Base-by-base conservation (phyloP, 768 basidiomycete genomes). In the Russula sp. region DNA sequence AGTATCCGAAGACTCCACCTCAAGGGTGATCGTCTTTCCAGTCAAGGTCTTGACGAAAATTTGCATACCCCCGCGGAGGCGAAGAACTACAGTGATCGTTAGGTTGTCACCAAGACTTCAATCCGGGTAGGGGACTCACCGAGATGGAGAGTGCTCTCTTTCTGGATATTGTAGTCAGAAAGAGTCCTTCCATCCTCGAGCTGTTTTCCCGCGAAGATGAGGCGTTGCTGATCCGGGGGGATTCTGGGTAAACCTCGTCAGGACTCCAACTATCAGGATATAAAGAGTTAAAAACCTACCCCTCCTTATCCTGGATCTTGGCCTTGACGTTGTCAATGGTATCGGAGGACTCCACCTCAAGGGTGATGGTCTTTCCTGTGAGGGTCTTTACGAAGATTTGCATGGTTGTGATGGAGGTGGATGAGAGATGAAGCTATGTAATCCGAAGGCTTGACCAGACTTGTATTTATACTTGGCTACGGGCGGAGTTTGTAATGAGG, bases 221-320 rank as follows among this genome's bases (percentile, higher is more conserved):
- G 75, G 53, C 88, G 83, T 71, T 89, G 88, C 72, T 88, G 87
- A 73, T 89, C 88, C 57, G 87, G 88, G 52, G 86, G 88, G 68
- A 89, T 89, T 49, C 83, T 84, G 65, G 10, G 10, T n/a, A n/a
- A 48, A 52, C 10, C 45, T 2, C 10, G 9, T 40, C 40, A 56
- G 49, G 11, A 57, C 32, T 1, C 9, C 13, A 40, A 48, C 22
- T 8, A 20, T n/a, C 18, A 9, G 2, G 27, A 2, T 11, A 1
- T 9, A 37, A 4, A 7, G 42, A 3, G 31, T 40, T 37, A 42
- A 6, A 48, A 9, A 71, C 82, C 71, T 65, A 85, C 87, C 85
- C 86, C 73, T 91, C 90, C 79, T 92, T 91, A 77, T 92, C 89
- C 75, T 92, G 89, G 70, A 91, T 91, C 83, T 91, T 91, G 70